Conservation (phyloP, 2,329 filamentous ascomycete species). For the Ceratocystis destructans region DNA sequence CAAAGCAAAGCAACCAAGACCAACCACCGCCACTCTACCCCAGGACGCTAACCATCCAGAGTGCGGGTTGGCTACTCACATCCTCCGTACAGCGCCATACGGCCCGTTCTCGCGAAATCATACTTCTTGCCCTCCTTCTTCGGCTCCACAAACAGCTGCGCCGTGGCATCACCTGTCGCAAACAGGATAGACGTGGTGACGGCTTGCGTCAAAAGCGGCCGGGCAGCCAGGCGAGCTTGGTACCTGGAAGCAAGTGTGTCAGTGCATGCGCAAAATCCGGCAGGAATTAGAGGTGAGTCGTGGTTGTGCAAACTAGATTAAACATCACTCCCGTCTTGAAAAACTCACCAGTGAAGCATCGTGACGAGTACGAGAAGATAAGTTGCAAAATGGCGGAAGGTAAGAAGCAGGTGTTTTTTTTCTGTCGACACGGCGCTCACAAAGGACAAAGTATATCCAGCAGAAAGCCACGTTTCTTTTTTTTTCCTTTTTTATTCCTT, state of each 20-base stretch:
- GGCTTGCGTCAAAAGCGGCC: constrained; percentile 80
- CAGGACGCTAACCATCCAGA: not conserved
- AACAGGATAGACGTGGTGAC: constrained; percentile 86
- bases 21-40: not conserved
- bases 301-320: no score
- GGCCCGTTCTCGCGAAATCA: constrained; percentile 54
- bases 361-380: not conserved
- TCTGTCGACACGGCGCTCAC: not conserved
- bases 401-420: not conserved
- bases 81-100: constrained; percentile 71
- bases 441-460: no score
- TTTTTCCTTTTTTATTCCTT: not conserved
- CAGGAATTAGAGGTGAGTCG: no score
- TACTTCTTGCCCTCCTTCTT: constrained; percentile 55
- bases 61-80: constrained; percentile 34
- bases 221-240: constrained; percentile 63
- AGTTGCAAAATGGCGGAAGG: not conserved
- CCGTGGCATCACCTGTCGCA: constrained; percentile 76
- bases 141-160: constrained; percentile 82
- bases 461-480: constrained; percentile 4
- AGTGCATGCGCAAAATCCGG: no score
- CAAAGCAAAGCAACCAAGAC: no score
- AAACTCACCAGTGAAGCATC: constrained; percentile 12
- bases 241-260: constrained; percentile 46
- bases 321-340: not conserved